A percentile compares a stretch with the other conserved stretches of the same genome.
These are phyloP conservation scores for Coniferiporia sulphurascens DNA, from an alignment of 1,284 basidiomycete genomes.

Conservation along the genomic window DNA sequence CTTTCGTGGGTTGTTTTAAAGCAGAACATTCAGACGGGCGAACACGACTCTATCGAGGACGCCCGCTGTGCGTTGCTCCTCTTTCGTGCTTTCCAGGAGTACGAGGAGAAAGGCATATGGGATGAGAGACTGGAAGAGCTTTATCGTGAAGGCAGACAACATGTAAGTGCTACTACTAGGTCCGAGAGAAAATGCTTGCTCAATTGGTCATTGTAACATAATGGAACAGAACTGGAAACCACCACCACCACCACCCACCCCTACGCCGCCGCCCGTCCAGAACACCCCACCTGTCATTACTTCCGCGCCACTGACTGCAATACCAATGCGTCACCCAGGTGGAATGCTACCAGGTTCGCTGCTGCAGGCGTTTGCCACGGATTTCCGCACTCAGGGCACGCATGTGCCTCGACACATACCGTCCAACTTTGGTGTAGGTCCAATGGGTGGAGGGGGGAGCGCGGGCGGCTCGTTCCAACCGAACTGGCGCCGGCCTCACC, in stretches of 20 bases:
- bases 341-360: slow-evolving; percentile 3
- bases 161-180: slow-evolving; percentile 40
- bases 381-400: neutral
- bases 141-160: slow-evolving; percentile 67
- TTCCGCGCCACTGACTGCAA: neutral
- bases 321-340: neutral
- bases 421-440: neutral
- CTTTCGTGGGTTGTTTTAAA: slow-evolving; percentile 90
- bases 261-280: slow-evolving; percentile 11
- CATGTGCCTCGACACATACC: slow-evolving; percentile 8
- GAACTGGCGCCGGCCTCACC: slow-evolving; percentile 17
- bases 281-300: slow-evolving; percentile 1
- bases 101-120: slow-evolving; percentile 75
- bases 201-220: neutral
- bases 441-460: neutral
- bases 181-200: neutral
- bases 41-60: slow-evolving; percentile 97
- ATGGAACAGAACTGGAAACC: slow-evolving; percentile 55
- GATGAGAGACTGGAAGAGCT: slow-evolving; percentile 86
- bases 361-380: slow-evolving; percentile 1
- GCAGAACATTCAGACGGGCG: slow-evolving; percentile 88
- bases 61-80: slow-evolving; percentile 84
- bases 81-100: slow-evolving; percentile 79
- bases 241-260: slow-evolving; percentile 33
- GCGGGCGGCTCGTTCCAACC: slow-evolving; percentile 7